Percentiles rank a stretch among this genome's conserved stretches.
phyloP scores from a whole-genome alignment of 805 yeast genomes.

The Candida endomychidarum region DNA sequence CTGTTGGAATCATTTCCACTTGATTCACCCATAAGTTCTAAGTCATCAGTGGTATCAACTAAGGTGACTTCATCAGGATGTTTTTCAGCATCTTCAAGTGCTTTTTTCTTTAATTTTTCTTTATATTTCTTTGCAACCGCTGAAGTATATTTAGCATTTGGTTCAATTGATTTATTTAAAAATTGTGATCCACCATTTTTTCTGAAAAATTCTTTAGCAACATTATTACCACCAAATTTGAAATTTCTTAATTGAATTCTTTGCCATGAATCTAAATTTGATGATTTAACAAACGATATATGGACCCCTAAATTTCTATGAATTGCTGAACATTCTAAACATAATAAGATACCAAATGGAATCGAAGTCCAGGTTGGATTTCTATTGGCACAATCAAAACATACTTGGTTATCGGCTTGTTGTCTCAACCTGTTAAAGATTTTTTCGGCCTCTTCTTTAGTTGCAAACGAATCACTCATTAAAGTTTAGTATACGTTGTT shows the following conservation, averaged over 20 bases:
- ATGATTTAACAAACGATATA: constrained; percentile 89
- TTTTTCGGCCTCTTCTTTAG: constrained; percentile 65
- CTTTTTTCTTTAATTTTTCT: constrained; percentile 71
- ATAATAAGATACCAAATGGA: constrained; percentile 89
- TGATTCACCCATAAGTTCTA: constrained; percentile 25
- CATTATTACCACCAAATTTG: constrained; percentile 90
- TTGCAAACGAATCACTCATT: constrained; percentile 54
- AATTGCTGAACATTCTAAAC: constrained; percentile 92
- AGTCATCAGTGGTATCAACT: constrained; percentile 43
- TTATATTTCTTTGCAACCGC: constrained; percentile 78
- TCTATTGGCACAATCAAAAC: constrained; percentile 92
- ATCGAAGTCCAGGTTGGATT: constrained; percentile 99
- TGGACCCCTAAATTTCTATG: constrained; percentile 97
- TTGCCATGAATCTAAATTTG: constrained; percentile 93
- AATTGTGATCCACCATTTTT: constrained; percentile 83
- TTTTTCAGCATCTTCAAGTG: constrained; percentile 60
- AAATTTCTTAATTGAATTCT: constrained; percentile 85
- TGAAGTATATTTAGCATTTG: constrained; percentile 77
- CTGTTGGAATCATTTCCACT: constrained; percentile 54
- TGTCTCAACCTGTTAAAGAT: constrained; percentile 64
- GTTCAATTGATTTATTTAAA: constrained; percentile 49
- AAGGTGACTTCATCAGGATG: constrained; percentile 76
- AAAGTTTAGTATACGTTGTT: constrained; percentile 2
- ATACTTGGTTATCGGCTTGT: constrained; percentile 72
- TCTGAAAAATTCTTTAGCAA: constrained; percentile 76